phyloP scores from a whole-genome alignment of 116 monocot genomes.

The Thalassia testudinum region DNA sequence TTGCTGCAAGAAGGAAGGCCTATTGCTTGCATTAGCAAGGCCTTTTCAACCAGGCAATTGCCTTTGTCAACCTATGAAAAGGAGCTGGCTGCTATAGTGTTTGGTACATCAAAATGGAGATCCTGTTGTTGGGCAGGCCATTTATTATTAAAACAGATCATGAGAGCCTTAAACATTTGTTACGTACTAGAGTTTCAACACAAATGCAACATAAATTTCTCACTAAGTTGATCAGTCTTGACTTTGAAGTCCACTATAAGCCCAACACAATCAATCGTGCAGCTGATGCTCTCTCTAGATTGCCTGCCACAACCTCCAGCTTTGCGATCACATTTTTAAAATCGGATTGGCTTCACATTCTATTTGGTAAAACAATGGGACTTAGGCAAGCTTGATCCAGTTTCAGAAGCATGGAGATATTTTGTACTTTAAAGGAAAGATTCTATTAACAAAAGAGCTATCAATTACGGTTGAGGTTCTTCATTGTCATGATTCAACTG shows the following conservation, averaged over 20 bases:
- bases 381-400: background rate
- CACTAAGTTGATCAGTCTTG: background rate
- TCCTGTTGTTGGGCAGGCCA: background rate
- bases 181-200: background rate
- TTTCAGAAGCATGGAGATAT: background rate
- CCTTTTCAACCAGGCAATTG: background rate
- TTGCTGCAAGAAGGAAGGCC: background rate
- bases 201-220: conserved; percentile 1
- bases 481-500: background rate
- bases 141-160: background rate
- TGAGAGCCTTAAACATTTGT: background rate
- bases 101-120: background rate
- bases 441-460: background rate
- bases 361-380: background rate
- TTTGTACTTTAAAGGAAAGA: background rate
- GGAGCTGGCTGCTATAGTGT: background rate
- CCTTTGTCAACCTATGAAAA: background rate
- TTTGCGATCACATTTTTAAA: background rate
- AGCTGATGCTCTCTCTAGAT: background rate
- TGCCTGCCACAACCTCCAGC: too few species aligned
- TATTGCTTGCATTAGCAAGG: background rate
- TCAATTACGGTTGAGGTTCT: background rate
- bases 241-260: background rate
- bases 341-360: background rate
- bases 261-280: background rate